These are phyloP conservation scores for Xylaria sp. DNA, from an alignment of 2,329 filamentous ascomycete species.

Conservation along the genomic window DNA sequence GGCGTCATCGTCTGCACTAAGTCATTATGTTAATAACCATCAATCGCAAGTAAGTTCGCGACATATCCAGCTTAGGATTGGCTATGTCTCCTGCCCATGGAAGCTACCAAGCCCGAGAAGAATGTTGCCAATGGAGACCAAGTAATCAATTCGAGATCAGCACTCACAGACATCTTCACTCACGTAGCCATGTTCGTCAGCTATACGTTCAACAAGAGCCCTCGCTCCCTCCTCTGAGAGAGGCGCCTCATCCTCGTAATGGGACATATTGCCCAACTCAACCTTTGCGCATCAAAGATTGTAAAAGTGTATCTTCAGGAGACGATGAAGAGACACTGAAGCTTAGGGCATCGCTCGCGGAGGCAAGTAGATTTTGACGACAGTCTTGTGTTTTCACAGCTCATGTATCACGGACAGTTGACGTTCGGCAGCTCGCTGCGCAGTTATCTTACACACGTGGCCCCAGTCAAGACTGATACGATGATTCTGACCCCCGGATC, in stretches of 20 bases:
- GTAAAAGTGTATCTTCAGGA: neutral
- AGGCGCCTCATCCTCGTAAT: neutral
- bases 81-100: neutral
- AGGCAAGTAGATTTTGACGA: neutral
- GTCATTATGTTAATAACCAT: neutral
- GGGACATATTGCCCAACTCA: constrained; percentile 13
- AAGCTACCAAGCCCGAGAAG: neutral
- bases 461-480: constrained; percentile 8
- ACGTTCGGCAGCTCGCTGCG: neutral
- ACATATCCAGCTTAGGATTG: neutral
- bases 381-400: neutral
- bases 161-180: constrained; percentile 18
- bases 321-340: neutral
- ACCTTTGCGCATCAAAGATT: neutral
- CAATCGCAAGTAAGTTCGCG: no score
- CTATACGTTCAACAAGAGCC: constrained; percentile 11
- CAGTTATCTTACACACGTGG: constrained; percentile 8
- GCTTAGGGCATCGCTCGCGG: neutral
- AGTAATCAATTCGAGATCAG: neutral
- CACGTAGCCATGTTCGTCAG: constrained; percentile 12
- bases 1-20: constrained; percentile 9
- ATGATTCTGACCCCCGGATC: neutral
- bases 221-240: constrained; percentile 3
- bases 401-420: neutral
- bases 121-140: neutral